Evolutionary conservation across 306 rosid species (phyloP).

Genomic region (Prunus mira): DNA sequence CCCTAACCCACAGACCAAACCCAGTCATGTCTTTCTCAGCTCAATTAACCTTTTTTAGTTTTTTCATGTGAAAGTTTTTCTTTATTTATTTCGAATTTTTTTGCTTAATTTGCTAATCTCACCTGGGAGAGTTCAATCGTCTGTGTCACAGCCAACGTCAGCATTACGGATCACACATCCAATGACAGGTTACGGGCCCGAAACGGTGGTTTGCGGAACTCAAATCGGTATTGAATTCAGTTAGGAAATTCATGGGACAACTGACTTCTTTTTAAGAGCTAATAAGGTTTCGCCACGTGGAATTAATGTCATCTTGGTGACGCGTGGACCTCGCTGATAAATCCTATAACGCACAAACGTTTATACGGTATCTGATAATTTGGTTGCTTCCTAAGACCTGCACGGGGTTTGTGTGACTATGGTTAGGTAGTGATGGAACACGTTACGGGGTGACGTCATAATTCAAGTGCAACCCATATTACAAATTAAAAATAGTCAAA

Average conservation of each 20-base stretch:
- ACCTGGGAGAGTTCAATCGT: background rate
- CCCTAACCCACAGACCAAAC: constrained; percentile 12
- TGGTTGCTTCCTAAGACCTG: background rate
- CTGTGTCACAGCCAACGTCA: constrained; percentile 3
- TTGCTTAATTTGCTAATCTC: background rate
- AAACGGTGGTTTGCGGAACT: constrained; percentile 9
- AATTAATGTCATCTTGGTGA: background rate
- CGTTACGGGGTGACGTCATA: background rate
- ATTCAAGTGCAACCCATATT: background rate
- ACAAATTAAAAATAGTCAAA: no score
- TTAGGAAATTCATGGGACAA: background rate
- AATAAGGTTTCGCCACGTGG: constrained; percentile 23
- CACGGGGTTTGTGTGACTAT: constrained; percentile 10
- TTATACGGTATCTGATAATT: background rate
- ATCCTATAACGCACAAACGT: background rate
- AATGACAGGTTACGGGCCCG: constrained; percentile 4
- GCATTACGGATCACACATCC: constrained; percentile 6
- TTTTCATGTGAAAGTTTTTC: background rate
- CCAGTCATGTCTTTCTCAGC: constrained; percentile 1
- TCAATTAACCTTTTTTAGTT: background rate
- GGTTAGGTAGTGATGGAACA: background rate
- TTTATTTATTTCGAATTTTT: background rate
- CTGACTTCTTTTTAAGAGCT: background rate
- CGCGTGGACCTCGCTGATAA: background rate
- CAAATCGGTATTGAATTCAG: constrained; percentile 7